These are phyloP conservation scores for Sanghuangporus sanghuang DNA, from an alignment of 1,284 basidiomycete genomes.

Conservation along the genomic window DNA sequence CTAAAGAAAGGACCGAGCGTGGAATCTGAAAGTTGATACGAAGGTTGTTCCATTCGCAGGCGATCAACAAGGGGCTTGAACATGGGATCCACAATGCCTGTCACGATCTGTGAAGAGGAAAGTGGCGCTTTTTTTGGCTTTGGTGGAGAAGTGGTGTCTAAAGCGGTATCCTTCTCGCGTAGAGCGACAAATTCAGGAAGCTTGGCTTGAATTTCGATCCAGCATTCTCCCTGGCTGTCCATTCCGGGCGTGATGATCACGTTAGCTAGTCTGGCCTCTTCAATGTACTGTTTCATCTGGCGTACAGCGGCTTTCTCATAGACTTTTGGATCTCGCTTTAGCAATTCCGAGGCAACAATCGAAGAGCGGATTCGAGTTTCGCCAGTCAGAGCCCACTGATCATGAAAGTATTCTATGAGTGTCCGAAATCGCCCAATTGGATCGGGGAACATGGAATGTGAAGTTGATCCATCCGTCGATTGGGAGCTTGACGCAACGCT, in stretches of 20 bases:
- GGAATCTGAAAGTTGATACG: background rate
- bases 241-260: conserved; percentile 34
- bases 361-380: conserved; percentile 33
- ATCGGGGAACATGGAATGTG: conserved; percentile 6
- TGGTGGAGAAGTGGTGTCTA: background rate
- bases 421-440: background rate
- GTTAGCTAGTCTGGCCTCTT: conserved; percentile 38
- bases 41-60: background rate
- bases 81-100: background rate
- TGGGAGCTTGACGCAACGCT: background rate
- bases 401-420: conserved; percentile 22
- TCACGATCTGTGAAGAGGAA: background rate
- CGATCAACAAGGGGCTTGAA: conserved; percentile 4
- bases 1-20: background rate
- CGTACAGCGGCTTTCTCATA: conserved; percentile 39
- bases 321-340: conserved; percentile 28
- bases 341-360: conserved; percentile 33
- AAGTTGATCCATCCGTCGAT: background rate
- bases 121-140: background rate
- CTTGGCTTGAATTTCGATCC: conserved; percentile 25
- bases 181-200: background rate
- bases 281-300: conserved; percentile 41
- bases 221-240: conserved; percentile 35
- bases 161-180: background rate
- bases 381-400: conserved; percentile 26